A percentile compares a stretch with the other conserved stretches of the same genome.
Conservation (phyloP, 1,284 basidiomycete genomes). For the Ceratobasidium sp. region DNA sequence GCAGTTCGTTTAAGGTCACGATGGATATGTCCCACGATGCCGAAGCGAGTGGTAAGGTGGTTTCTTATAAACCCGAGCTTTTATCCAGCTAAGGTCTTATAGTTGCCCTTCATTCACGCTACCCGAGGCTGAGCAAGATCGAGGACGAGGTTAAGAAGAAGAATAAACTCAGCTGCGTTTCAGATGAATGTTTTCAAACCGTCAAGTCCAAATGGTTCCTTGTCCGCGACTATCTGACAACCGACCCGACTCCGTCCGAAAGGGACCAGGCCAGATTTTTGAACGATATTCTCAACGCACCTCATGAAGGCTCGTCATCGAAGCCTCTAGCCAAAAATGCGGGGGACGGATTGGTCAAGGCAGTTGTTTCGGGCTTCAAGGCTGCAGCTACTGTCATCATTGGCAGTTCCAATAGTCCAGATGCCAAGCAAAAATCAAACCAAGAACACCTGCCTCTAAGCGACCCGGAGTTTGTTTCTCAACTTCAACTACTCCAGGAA, state of each 20-base stretch:
- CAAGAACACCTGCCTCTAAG: background rate
- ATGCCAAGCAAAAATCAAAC: background rate
- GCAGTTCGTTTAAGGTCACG: slow-evolving; percentile 8
- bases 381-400: background rate
- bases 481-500: background rate
- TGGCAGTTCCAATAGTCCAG: background rate
- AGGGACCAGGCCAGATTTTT: background rate
- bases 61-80: background rate
- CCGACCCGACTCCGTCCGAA: background rate
- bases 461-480: slow-evolving; percentile 12
- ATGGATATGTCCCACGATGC: background rate
- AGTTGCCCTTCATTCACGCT: slow-evolving; percentile 11
- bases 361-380: background rate
- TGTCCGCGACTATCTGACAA: slow-evolving; percentile 6
- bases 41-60: slow-evolving; percentile 13
- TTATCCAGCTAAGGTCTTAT: background rate
- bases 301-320: background rate
- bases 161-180: background rate
- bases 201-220: slow-evolving; percentile 22
- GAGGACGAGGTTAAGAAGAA: background rate
- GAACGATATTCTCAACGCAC: slow-evolving; percentile 3
- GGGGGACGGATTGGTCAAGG: background rate
- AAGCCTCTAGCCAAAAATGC: background rate
- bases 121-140: slow-evolving; percentile 7
- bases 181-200: slow-evolving; percentile 6